A percentile compares a stretch with the other conserved stretches of the same genome.
These are phyloP conservation scores for Globisporangium viniferum DNA, from an alignment of 352 stramenopile species.

Conservation along the genomic window DNA sequence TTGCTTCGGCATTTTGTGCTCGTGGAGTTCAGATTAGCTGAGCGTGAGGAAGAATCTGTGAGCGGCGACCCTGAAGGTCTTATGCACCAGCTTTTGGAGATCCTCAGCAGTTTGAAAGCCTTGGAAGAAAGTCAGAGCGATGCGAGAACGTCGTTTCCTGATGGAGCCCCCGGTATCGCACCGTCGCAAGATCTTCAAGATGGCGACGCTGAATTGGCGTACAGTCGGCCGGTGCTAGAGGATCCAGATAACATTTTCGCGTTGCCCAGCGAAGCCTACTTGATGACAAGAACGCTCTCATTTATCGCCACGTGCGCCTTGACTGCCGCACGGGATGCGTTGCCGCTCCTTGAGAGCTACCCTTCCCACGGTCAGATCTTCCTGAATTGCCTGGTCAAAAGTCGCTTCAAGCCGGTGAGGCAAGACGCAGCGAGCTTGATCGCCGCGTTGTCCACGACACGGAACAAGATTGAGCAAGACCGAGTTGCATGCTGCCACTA, in stretches of 20 bases:
- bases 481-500: slow-evolving; percentile 41
- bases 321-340: slow-evolving; percentile 23
- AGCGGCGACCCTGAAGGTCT: slow-evolving; percentile 28
- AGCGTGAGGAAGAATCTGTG: slow-evolving; percentile 24
- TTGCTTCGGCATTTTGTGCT: slow-evolving; percentile 69
- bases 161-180: neutral
- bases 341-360: slow-evolving; percentile 39
- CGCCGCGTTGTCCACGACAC: slow-evolving; percentile 37
- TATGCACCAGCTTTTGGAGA: slow-evolving; percentile 42
- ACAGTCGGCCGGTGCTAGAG: slow-evolving; percentile 33
- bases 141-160: neutral
- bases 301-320: slow-evolving; percentile 44
- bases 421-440: slow-evolving; percentile 45
- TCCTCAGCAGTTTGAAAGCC: slow-evolving; percentile 31
- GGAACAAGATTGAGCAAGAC: slow-evolving; percentile 43
- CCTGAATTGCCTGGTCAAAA: slow-evolving; percentile 43
- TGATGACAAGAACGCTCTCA: slow-evolving; percentile 54
- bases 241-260: slow-evolving; percentile 46
- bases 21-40: slow-evolving; percentile 35
- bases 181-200: neutral
- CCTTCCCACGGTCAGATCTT: slow-evolving; percentile 36
- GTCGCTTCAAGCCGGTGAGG: slow-evolving; percentile 43
- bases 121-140: slow-evolving; percentile 12
- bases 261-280: slow-evolving; percentile 48
- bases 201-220: slow-evolving; percentile 24